phyloP scores from a whole-genome alignment of 305 asterid genomes.

The Caryopteris hybrid region DNA sequence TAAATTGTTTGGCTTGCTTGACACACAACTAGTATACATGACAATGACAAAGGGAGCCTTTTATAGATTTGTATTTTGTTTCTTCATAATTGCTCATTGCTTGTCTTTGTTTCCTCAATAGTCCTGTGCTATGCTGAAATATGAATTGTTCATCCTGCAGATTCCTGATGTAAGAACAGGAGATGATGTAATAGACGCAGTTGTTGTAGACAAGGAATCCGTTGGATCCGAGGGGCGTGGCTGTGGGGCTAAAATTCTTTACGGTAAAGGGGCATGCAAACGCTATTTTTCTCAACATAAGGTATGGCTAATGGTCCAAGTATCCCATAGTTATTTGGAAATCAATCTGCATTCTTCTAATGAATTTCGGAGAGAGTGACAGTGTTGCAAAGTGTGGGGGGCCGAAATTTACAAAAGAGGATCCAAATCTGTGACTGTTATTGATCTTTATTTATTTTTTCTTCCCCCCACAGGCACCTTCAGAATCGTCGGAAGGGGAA shows the following conservation, averaged over 20 bases:
- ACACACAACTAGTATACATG: not conserved
- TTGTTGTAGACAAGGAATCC: constrained; percentile 72
- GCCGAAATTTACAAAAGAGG: too few relatives aligned
- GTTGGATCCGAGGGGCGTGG: constrained; percentile 48
- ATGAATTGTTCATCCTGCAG: constrained; percentile 28
- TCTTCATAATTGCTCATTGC: not conserved
- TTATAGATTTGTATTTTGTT: too few relatives aligned
- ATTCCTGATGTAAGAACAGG: constrained; percentile 90
- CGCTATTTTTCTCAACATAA: constrained; percentile 49
- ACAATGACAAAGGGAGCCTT: not conserved
- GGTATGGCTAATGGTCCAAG: not conserved
- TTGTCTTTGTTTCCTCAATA: not conserved
- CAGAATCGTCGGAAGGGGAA: constrained; percentile 65
- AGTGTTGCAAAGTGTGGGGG: too few relatives aligned
- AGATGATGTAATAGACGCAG: constrained; percentile 74
- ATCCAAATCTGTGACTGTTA: too few relatives aligned
- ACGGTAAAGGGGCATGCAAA: constrained; percentile 74
- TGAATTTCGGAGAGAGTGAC: too few relatives aligned
- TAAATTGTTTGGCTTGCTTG: too few relatives aligned
- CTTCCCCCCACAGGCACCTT: constrained; percentile 29
- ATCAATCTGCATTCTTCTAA: too few relatives aligned
- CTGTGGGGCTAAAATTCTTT: constrained; percentile 75
- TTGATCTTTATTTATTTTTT: not conserved
- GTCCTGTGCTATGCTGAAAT: not conserved
- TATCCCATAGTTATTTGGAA: too few relatives aligned